Base-by-base conservation (phyloP, 176 grass and related monocot genomes). In the Guadua angustifolia region DNA sequence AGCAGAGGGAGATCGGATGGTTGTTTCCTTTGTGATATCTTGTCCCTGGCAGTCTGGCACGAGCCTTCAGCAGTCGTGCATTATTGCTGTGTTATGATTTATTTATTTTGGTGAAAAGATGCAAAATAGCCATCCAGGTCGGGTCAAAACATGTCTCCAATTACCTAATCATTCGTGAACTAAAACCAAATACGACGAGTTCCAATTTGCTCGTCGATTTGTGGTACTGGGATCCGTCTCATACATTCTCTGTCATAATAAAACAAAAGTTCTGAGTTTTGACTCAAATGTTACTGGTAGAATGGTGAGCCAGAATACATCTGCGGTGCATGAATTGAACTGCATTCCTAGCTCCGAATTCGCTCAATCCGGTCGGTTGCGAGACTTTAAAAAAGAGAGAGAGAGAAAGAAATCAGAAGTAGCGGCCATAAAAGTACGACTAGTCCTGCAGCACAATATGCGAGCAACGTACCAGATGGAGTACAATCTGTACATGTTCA, bases 121-220 rank as follows among this genome's bases (percentile, higher is more conserved):
- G 59, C 24, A 3, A 24, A 57, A 14, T 46, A 12, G 78, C 13
- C 24, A 40, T 39, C 7, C 18, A 35, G 75, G 60, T 67, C 13
- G 49, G 85, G 71, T 74, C 60, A 86, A 67, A 47, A 66, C 42
- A 14, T 45, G 85, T 47, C 18, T 36, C 26, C 83, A 69, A 22
- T 9, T 9, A 9, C 36, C 62, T 87, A 87, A 82, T 82, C 85
- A 82, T 82, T 82, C 36, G 50, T 8, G 57, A 35, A 58, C 63
- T 29, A 77, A 29, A 35, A 26, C 68, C 66, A 64, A 59, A 45
- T 67, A 74, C 71, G 49, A 35, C 60, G 49, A 47, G 0, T 71
- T 45, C 66, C 52, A 46, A 18, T 5, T 45, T 29, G 14, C 4
- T 19, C 51, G 44, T 65, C 59, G 15, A 16, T 36, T 46, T 53